Evolutionary conservation across 2,329 filamentous ascomycete genomes (phyloP).

Genomic region (Aspergillus jensenii): DNA sequence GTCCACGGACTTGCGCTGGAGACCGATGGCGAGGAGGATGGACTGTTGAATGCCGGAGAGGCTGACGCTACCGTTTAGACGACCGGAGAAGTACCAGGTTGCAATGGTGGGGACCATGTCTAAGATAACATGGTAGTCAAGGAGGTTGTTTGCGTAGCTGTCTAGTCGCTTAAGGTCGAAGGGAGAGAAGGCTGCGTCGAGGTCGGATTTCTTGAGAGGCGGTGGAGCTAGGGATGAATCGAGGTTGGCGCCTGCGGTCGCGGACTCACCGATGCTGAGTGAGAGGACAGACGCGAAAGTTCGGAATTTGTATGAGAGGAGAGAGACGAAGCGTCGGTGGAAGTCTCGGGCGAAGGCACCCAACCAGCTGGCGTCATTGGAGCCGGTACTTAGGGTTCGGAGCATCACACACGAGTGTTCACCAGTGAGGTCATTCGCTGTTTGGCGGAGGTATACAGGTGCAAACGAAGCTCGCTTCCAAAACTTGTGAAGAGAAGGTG

Average conservation of each 20-base stretch:
- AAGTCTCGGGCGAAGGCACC: slow-evolving; percentile 91
- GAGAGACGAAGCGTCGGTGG: slow-evolving; percentile 84
- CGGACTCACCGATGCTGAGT: slow-evolving; percentile 84
- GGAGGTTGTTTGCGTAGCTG: slow-evolving; percentile 92
- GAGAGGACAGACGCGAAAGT: slow-evolving; percentile 75
- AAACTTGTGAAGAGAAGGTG: slow-evolving; percentile 84
- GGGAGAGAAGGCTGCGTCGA: slow-evolving; percentile 78
- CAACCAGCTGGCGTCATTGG: slow-evolving; percentile 76
- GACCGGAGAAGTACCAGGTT: slow-evolving; percentile 78
- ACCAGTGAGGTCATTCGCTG: slow-evolving; percentile 91
- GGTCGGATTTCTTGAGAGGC: slow-evolving; percentile 68
- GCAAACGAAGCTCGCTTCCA: slow-evolving; percentile 88
- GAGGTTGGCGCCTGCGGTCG: slow-evolving; percentile 68
- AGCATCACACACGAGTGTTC: slow-evolving; percentile 99
- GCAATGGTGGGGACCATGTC: slow-evolving; percentile 86
- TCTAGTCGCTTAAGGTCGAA: slow-evolving; percentile 95
- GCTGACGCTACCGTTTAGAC: slow-evolving; percentile 65
- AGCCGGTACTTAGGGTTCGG: slow-evolving; percentile 63
- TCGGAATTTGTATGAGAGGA: slow-evolving; percentile 91
- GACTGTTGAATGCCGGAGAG: slow-evolving; percentile 81
- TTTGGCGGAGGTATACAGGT: slow-evolving; percentile 92
- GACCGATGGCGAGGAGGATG: slow-evolving; percentile 83
- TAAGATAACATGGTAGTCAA: slow-evolving; percentile 96
- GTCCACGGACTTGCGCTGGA: slow-evolving; percentile 87
- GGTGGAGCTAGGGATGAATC: slow-evolving; percentile 56